Base-by-base conservation (phyloP, 106 monocot genomes). In the Triglochin maritima region DNA sequence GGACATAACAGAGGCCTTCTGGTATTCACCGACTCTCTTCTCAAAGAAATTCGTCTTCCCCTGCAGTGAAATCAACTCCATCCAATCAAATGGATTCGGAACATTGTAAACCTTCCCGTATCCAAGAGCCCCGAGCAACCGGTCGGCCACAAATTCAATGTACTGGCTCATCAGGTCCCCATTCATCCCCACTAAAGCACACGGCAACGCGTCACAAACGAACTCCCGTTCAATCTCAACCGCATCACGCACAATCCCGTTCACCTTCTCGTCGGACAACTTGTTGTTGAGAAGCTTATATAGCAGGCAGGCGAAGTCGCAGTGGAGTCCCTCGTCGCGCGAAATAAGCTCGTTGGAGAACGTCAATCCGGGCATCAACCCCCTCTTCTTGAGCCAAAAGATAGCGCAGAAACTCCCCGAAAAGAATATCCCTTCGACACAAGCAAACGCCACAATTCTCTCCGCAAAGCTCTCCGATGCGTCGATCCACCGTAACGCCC, bases 281-380 rank as follows among this genome's bases (percentile, higher is more conserved):
- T 78, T 81, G 54, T 43, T 45, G 46, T 77, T 77, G 51, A 92
- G 59, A 6, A 73, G 63, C 2, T 68, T 62, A 69, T 94, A 94
- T 4, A 94, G 69, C 8, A 94, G 78, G 67, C 93, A 94, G 2
- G 93, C 93, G 70, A 94, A 94, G 58, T 94, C 93, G 62, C 93
- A 94, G 71, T 94, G 93, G 1, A 94, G 77, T 3, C 94, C 94
- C 65, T 94, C 94, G 77, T 94, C 94, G 7, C 94, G 77, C 12
- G 94, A 80, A 44, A 83, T 94, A 69, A 94, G 86, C 74, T 89
- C 93, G 62, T 81, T 81, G 56, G 81, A 76, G 71, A 81, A 81
- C 44, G 81, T 76, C 43, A 81, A 67, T 0, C 79, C 79, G 16
- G 73, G 79, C 73, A 79, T 77, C 46, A 77, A 49, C 8, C 77